Evolutionary conservation across 768 basidiomycete genomes (phyloP), one percentile per base, ranked within the genome.

Genomic region (Leccinum truebloodii): DNA sequence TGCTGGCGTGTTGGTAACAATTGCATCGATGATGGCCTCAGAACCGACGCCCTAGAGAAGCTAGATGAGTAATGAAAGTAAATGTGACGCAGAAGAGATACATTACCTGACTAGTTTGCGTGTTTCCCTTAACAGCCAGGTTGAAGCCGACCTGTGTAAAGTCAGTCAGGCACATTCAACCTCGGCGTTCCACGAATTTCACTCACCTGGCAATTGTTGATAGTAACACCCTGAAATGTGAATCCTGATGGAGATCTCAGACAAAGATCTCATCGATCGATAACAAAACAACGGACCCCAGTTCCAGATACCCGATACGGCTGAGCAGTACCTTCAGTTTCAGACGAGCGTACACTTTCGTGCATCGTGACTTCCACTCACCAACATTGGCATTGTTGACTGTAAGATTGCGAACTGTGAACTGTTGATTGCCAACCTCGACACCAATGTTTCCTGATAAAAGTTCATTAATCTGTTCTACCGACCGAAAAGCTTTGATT

Each of bases 371-470:
- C 32, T 10, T 52, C 4, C 6, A 53, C 69, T 61, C 59, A 78
- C 79, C 79, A 55, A 71, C 69, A 7, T 76, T 63, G 24, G 80
- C 79, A 63, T 83, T 80, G 65, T 80, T 81, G 39, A 83, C 68
- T 1, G 80, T 83, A 57, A 88, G 72, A 66, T 88, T 88, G 30
- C 87, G 81, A 53, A 87, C 83, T 0, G 86, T 87, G 63, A 88
- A 88, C 80, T 92, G 90, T 73, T 93, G 90, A 61, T 87, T 92
- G 57, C 90, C 90, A 46, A 88, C 86, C 78, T 82, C 82, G 52
- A 92, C 85, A 16, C 87, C 90, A 51, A 77, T 85, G 52, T 62
- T 70, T 70, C 81, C 69, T 70, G 24, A 44, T n/a, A 41, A 1
- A 39, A 90, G 22, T 59, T 70, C 5, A 74, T 76, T 3, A 71